These are phyloP conservation scores for Clonostachys rhizophaga DNA, from an alignment of 2,329 filamentous ascomycete species.

Conservation along the genomic window DNA sequence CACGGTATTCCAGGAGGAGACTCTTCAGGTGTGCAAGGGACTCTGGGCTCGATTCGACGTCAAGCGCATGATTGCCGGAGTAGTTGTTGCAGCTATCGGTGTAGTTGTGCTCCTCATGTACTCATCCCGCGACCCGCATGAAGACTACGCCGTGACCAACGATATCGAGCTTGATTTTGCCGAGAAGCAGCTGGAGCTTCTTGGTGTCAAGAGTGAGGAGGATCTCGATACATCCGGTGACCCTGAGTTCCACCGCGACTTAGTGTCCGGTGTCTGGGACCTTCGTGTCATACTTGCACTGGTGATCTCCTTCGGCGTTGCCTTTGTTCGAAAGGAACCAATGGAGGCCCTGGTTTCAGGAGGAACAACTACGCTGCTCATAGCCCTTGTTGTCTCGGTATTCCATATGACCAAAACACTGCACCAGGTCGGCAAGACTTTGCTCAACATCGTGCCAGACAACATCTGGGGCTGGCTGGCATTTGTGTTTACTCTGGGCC, in stretches of 20 bases:
- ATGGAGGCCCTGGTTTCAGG: constrained; percentile 35
- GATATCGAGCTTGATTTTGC: constrained; percentile 54
- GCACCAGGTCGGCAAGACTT: constrained; percentile 32
- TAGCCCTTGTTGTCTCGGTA: background rate
- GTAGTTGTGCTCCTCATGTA: constrained; percentile 71
- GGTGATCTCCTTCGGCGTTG: constrained; percentile 16
- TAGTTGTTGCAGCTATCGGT: constrained; percentile 64
- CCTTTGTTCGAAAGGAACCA: constrained; percentile 22
- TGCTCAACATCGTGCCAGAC: constrained; percentile 58
- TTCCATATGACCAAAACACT: constrained; percentile 25
- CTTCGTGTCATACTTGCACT: constrained; percentile 22
- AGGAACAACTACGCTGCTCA: constrained; percentile 21
- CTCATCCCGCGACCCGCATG: constrained; percentile 53
- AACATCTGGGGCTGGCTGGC: constrained; percentile 87
- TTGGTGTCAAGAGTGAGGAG: constrained; percentile 5
- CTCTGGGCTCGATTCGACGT: constrained; percentile 94
- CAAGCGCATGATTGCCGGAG: constrained; percentile 76
- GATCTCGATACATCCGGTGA: constrained; percentile 10
- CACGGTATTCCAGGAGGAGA: constrained; percentile 71
- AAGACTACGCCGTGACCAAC: constrained; percentile 48
- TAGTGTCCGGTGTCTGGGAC: constrained; percentile 29
- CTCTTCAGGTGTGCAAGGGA: constrained; percentile 71
- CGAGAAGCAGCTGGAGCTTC: constrained; percentile 52
- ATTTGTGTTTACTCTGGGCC: constrained; percentile 73
- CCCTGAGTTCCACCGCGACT: constrained; percentile 18